Evolutionary conservation across 139 green algal genomes (phyloP).

Genomic region (Trebouxia sp.): DNA sequence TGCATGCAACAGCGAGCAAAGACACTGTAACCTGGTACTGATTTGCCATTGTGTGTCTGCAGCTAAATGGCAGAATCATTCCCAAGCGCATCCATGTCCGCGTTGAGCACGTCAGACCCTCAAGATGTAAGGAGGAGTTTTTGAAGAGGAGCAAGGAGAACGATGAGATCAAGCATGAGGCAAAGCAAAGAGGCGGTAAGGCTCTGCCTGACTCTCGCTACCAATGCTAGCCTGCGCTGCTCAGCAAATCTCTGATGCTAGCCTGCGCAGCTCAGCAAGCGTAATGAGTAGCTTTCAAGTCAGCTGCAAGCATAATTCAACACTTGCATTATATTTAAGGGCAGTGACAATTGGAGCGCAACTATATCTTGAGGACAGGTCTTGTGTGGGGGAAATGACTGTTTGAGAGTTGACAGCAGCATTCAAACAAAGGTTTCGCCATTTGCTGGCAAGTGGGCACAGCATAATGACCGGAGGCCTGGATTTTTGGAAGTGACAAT

Average conservation of each 20-base stretch:
- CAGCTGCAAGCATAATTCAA: no score
- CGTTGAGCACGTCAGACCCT: slow-evolving; percentile 94
- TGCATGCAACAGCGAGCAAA: not conserved
- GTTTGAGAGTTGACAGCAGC: no score
- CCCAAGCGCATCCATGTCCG: slow-evolving; percentile 97
- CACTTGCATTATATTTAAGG: no score
- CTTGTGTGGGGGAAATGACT: no score
- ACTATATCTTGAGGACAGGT: no score
- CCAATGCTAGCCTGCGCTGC: not conserved
- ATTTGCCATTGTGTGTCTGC: not conserved
- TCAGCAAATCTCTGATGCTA: not conserved
- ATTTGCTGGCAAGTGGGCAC: no score
- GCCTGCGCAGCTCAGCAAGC: not conserved
- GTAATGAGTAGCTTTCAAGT: not conserved
- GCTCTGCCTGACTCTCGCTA: not conserved
- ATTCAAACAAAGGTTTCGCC: no score
- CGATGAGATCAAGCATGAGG: slow-evolving; percentile 78
- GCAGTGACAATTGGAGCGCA: not conserved
- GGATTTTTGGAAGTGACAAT: not conserved
- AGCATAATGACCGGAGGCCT: no score
- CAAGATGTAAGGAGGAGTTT: slow-evolving; percentile 96
- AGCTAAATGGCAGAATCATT: slow-evolving; percentile 89
- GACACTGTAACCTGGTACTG: not conserved
- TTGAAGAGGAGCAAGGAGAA: slow-evolving; percentile 80
- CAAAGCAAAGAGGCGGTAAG: slow-evolving; percentile 56